These are phyloP conservation scores for Ceratocystis variospora DNA, from an alignment of 2,329 filamentous ascomycete species.

Conservation along the genomic window DNA sequence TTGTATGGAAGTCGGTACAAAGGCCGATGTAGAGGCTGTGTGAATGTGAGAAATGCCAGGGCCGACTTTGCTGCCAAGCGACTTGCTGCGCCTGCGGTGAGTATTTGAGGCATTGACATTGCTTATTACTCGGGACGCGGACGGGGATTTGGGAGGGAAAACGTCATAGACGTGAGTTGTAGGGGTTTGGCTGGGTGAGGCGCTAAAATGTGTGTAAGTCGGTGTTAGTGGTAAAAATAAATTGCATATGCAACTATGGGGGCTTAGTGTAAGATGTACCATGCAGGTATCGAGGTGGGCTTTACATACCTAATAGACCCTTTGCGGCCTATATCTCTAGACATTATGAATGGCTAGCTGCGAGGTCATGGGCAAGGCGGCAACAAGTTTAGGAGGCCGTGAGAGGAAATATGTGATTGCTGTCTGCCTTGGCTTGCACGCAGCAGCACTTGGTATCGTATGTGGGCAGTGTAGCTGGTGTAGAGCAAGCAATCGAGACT, in stretches of 20 bases:
- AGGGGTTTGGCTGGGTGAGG: neutral
- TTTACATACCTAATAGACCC: slow-evolving; percentile 8
- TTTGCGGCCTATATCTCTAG: slow-evolving; percentile 12
- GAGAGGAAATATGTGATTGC: neutral
- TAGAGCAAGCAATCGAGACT: too few relatives aligned
- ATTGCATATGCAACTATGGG: neutral
- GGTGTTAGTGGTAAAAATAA: slow-evolving; percentile 1
- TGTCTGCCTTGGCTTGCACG: neutral
- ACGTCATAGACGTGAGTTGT: slow-evolving; percentile 11
- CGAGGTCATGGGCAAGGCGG: neutral
- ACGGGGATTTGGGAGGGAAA: slow-evolving; percentile 3
- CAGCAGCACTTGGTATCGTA: neutral
- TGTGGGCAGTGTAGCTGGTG: neutral
- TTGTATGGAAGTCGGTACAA: neutral
- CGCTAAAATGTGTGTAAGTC: neutral
- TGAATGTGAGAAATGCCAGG: slow-evolving; percentile 9
- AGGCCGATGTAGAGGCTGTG: neutral
- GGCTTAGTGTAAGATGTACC: neutral
- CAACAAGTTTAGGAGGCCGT: neutral
- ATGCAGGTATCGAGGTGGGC: neutral
- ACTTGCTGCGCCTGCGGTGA: neutral
- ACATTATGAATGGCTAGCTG: slow-evolving; percentile 1
- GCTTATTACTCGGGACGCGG: neutral
- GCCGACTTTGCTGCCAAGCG: slow-evolving; percentile 10
- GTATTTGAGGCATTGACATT: neutral